phyloP scores from a whole-genome alignment of 208 protist genomes.

The Acanthamoeba lenticulata region DNA sequence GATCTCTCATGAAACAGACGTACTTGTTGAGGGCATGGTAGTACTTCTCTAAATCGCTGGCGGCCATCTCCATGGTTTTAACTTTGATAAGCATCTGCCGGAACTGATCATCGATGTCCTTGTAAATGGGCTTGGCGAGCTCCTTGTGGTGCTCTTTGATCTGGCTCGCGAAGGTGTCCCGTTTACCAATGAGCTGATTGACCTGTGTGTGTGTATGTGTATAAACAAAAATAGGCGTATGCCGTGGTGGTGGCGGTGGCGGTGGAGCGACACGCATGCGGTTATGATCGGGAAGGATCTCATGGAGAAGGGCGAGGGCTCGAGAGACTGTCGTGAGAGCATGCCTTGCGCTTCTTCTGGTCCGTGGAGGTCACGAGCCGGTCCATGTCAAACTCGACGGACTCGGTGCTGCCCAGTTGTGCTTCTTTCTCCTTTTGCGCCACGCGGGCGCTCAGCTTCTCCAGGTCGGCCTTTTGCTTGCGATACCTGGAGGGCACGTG shows the following conservation, averaged over 20 bases:
- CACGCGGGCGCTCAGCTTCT: not conserved
- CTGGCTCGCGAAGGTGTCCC: conserved; percentile 31
- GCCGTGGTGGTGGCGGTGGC: too few relatives aligned
- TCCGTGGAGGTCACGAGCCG: not conserved
- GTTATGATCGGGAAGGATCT: too few relatives aligned
- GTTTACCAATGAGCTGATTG: conserved; percentile 66
- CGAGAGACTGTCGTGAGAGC: not conserved
- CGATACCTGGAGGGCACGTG: not conserved
- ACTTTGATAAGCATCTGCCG: conserved; percentile 66
- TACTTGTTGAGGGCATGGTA: conserved; percentile 82
- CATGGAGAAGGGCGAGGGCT: not conserved
- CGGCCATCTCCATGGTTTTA: conserved; percentile 63
- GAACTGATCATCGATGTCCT: conserved; percentile 75
- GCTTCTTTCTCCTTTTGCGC: conserved; percentile 5
- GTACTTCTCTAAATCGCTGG: conserved; percentile 84
- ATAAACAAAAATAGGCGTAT: not conserved
- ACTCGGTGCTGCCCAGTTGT: not conserved
- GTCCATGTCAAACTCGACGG: conserved; percentile 44
- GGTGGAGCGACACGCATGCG: too few relatives aligned
- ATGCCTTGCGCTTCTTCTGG: conserved; percentile 27
- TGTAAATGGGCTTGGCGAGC: conserved; percentile 70
- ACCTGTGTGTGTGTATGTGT: too few relatives aligned
- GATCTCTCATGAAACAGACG: not conserved
- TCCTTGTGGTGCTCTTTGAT: conserved; percentile 46
- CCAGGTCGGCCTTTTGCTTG: conserved; percentile 47